Evolutionary conservation across 371 early-diverging fungal genomes (phyloP).

Genomic region (Syncephalastrum sp.): DNA sequence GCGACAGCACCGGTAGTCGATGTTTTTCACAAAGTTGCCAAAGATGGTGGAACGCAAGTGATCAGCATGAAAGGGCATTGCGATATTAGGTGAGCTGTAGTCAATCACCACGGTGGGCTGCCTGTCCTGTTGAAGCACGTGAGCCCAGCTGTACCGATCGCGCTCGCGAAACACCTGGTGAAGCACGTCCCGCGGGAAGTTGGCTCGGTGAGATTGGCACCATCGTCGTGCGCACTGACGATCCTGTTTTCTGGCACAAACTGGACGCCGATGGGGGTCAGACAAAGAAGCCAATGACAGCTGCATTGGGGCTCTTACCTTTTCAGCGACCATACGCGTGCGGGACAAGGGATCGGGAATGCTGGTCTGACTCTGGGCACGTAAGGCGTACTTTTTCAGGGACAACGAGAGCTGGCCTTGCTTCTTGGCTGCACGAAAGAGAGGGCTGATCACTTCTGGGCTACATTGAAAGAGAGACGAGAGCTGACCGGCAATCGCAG

Average conservation of each 20-base stretch:
- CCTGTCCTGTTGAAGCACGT: conserved; percentile 3
- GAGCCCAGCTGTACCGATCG: conserved; percentile 30
- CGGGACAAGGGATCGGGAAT: too few species aligned
- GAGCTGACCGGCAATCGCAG: conserved; percentile 38
- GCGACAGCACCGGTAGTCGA: conserved; percentile 77
- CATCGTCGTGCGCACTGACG: conserved; percentile 50
- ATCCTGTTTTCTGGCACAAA: conserved; percentile 37
- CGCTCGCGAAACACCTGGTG: conserved; percentile 41
- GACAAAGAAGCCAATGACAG: too few species aligned
- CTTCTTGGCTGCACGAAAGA: conserved; percentile 23
- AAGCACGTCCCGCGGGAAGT: conserved; percentile 53
- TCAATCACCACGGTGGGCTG: conserved; percentile 79
- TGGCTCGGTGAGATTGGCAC: conserved; percentile 67
- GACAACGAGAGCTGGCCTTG: conserved; percentile 33
- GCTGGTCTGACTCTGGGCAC: too few species aligned
- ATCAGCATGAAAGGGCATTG: conserved; percentile 99
- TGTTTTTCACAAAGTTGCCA: conserved; percentile 93
- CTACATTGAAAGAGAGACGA: conserved; percentile 16
- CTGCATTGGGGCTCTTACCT: too few species aligned
- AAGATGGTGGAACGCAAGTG: conserved; percentile 98
- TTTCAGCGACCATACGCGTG: too few species aligned
- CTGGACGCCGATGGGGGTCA: conserved; percentile 1
- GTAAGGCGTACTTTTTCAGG: conserved; percentile 2
- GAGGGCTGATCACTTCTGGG: conserved; percentile 9
- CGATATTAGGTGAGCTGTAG: conserved; percentile 98